These are phyloP conservation scores for Fusarium buharicum DNA, from an alignment of 2,329 filamentous ascomycete genomes.

Conservation along the genomic window DNA sequence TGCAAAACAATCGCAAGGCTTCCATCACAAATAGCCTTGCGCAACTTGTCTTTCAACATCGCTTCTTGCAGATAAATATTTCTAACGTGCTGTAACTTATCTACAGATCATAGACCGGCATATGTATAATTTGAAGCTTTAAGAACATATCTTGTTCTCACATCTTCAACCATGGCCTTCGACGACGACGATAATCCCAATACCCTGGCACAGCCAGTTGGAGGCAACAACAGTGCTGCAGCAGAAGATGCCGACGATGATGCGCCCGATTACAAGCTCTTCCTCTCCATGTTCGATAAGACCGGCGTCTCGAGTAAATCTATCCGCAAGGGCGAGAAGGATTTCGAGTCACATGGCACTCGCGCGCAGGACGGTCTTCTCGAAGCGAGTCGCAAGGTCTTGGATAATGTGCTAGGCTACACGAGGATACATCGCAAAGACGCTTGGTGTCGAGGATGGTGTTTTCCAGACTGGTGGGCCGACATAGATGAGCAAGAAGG, in stretches of 20 bases:
- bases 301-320: constrained; percentile 66
- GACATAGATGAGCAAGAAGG: constrained; percentile 43
- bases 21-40: constrained; percentile 33
- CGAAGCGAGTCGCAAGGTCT: constrained; percentile 82
- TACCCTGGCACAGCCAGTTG: constrained; percentile 27
- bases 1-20: constrained; percentile 17
- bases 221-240: constrained; percentile 45
- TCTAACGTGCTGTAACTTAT: not conserved
- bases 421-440: constrained; percentile 78
- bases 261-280: constrained; percentile 86
- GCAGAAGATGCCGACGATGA: constrained; percentile 77
- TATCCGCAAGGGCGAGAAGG: constrained; percentile 93
- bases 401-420: constrained; percentile 86
- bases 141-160: not conserved
- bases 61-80: constrained; percentile 7
- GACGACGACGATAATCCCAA: constrained; percentile 57
- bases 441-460: constrained; percentile 75
- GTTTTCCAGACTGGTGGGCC: constrained; percentile 71
- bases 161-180: constrained; percentile 53
- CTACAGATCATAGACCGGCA: not conserved
- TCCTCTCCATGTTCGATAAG: constrained; percentile 64
- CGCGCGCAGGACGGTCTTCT: constrained; percentile 81
- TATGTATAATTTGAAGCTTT: not conserved
- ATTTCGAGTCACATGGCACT: constrained; percentile 95
- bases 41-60: constrained; percentile 34